phyloP scores from a whole-genome alignment of 352 stramenopile genomes.

The Discostella stelligera region DNA sequence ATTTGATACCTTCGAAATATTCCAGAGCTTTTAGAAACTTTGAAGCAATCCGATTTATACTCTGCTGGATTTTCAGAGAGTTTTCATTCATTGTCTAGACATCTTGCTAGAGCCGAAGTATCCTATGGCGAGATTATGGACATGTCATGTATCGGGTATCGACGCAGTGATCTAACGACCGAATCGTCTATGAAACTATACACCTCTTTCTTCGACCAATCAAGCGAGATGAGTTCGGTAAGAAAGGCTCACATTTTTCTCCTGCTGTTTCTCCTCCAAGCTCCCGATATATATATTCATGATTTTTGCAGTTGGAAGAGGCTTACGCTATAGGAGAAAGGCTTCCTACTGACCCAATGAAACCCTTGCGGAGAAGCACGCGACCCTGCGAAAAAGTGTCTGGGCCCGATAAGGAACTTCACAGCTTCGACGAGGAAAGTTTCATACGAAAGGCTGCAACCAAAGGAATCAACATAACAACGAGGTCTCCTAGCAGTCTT shows the following conservation, averaged over 20 bases:
- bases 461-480: constrained; percentile 71
- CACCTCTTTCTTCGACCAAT: constrained; percentile 67
- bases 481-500: constrained; percentile 47
- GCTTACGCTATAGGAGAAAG: constrained; percentile 61
- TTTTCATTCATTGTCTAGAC: constrained; percentile 55
- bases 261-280: background rate
- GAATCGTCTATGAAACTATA: constrained; percentile 74
- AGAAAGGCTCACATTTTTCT: background rate
- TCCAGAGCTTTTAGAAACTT: constrained; percentile 40
- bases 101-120: constrained; percentile 58
- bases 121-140: constrained; percentile 71
- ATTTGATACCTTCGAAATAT: background rate
- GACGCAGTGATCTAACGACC: constrained; percentile 73
- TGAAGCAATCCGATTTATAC: constrained; percentile 64
- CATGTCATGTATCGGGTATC: constrained; percentile 49
- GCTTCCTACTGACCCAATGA: constrained; percentile 40
- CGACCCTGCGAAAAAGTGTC: constrained; percentile 49
- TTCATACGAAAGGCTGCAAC: constrained; percentile 57
- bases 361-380: constrained; percentile 47
- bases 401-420: constrained; percentile 44
- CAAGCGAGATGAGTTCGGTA: constrained; percentile 41
- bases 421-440: constrained; percentile 47
- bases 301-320: constrained; percentile 40
- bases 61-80: constrained; percentile 67
- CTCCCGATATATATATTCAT: background rate